These are phyloP conservation scores for Licmophora abbreviata DNA, from an alignment of 108 stramenopile genomes.

Conservation along the genomic window DNA sequence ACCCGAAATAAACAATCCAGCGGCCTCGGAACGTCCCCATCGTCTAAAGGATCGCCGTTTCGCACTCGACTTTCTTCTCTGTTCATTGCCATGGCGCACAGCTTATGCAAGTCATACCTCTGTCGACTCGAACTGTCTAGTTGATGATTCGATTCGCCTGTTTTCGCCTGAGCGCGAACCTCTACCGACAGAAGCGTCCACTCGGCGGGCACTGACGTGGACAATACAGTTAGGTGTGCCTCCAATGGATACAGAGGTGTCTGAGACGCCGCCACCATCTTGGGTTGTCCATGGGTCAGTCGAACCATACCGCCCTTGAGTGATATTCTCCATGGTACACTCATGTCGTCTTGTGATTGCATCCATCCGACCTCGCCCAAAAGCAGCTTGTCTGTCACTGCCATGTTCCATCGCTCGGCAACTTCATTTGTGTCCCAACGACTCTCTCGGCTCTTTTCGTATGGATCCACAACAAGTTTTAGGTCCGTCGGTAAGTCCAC, in stretches of 20 bases:
- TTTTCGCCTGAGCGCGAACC: slow-evolving; percentile 65
- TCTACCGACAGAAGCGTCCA: slow-evolving; percentile 77
- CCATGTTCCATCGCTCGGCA: slow-evolving; percentile 56
- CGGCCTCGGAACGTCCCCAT: slow-evolving; percentile 37
- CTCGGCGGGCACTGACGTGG: slow-evolving; percentile 26
- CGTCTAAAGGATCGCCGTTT: not conserved
- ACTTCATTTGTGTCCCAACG: slow-evolving; percentile 40
- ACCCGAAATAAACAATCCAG: slow-evolving; percentile 70
- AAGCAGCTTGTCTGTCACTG: slow-evolving; percentile 67
- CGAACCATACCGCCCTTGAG: slow-evolving; percentile 52
- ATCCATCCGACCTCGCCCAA: slow-evolving; percentile 68
- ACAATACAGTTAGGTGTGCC: slow-evolving; percentile 68
- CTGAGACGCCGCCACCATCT: slow-evolving; percentile 11
- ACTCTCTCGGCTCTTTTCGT: slow-evolving; percentile 44
- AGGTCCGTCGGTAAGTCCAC: slow-evolving; percentile 66
- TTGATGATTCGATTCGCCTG: slow-evolving; percentile 86
- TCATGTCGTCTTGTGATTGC: slow-evolving; percentile 11
- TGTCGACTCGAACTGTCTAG: slow-evolving; percentile 65
- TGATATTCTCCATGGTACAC: slow-evolving; percentile 28
- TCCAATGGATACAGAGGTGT: slow-evolving; percentile 57
- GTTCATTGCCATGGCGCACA: slow-evolving; percentile 72
- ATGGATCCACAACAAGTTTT: slow-evolving; percentile 53
- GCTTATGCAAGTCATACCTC: slow-evolving; percentile 77
- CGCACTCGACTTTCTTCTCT: slow-evolving; percentile 40
- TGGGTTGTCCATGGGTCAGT: slow-evolving; percentile 60